Evolutionary conservation across 345 rosid species (phyloP).

Genomic region (Euphorbia pulcherrima): DNA sequence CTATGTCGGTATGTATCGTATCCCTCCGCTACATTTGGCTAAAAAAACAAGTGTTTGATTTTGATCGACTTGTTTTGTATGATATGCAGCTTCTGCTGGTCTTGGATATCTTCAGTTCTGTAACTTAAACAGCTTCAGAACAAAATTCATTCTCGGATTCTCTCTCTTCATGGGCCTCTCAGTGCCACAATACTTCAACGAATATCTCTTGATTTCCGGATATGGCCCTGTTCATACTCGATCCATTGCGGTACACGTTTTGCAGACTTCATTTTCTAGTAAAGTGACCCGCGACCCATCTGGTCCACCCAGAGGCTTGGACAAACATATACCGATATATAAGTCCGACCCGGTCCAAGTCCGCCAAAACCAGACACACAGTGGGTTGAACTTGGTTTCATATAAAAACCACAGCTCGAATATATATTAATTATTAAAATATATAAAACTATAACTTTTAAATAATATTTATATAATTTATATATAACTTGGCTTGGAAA

Average conservation of each 20-base stretch:
- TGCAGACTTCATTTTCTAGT: neutral
- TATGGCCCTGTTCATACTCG: slow-evolving; percentile 64
- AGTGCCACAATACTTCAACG: slow-evolving; percentile 72
- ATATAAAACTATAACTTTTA: too few relatives aligned
- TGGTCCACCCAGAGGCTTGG: too few relatives aligned
- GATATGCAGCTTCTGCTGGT: slow-evolving; percentile 71
- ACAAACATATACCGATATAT: too few relatives aligned
- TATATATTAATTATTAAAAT: too few relatives aligned
- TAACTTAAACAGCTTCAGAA: slow-evolving; percentile 80
- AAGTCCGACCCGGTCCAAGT: too few relatives aligned
- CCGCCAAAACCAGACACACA: too few relatives aligned
- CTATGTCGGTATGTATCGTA: slow-evolving; percentile 64
- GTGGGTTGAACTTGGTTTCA: too few relatives aligned
- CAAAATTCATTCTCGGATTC: slow-evolving; percentile 74
- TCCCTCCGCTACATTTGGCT: slow-evolving; percentile 4
- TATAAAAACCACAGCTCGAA: too few relatives aligned
- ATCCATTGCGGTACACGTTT: slow-evolving; percentile 47
- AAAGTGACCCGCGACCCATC: too few relatives aligned
- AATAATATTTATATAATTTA: too few relatives aligned
- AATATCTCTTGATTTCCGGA: slow-evolving; percentile 50
- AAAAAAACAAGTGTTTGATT: neutral
- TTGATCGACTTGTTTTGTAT: neutral
- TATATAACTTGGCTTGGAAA: too few relatives aligned
- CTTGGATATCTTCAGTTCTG: slow-evolving; percentile 75
- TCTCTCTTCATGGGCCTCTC: slow-evolving; percentile 86